A percentile compares a stretch with the other conserved stretches of the same genome.
phyloP scores from a whole-genome alignment of 176 grass and related monocot species.

The Bonia amplexicaulis region DNA sequence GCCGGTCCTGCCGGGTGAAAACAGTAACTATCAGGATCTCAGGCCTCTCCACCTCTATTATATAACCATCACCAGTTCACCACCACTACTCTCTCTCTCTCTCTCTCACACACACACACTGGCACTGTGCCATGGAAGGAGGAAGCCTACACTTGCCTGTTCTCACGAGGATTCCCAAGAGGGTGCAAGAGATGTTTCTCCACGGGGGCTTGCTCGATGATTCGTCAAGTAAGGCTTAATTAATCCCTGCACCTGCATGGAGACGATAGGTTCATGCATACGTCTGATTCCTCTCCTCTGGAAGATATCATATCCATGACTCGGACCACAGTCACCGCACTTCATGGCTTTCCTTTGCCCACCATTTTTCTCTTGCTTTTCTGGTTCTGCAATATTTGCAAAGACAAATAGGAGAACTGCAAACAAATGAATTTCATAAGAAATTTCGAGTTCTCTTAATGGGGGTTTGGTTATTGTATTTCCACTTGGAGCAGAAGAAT shows the following conservation, averaged over 20 bases:
- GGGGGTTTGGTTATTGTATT: neutral
- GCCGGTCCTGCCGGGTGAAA: neutral
- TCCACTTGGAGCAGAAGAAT: neutral
- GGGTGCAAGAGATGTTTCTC: conserved; percentile 7
- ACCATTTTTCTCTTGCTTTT: neutral
- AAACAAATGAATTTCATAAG: neutral
- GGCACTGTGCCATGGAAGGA: conserved; percentile 10
- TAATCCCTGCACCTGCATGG: neutral
- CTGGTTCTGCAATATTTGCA: neutral
- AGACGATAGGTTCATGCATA: neutral
- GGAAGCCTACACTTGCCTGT: neutral
- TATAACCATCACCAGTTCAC: conserved; percentile 15
- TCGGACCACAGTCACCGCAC: neutral
- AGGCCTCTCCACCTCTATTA: neutral
- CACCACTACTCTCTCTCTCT: neutral
- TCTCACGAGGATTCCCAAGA: neutral
- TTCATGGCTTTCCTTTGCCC: neutral
- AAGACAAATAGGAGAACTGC: neutral
- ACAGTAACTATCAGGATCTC: neutral
- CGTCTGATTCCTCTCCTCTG: neutral
- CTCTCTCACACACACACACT: neutral
- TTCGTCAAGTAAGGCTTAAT: conserved; percentile 23
- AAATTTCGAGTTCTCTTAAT: neutral
- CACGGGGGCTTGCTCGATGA: neutral
- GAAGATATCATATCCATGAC: neutral